Conservation (phyloP, 768 basidiomycete species). For the Mycena rosella region DNA sequence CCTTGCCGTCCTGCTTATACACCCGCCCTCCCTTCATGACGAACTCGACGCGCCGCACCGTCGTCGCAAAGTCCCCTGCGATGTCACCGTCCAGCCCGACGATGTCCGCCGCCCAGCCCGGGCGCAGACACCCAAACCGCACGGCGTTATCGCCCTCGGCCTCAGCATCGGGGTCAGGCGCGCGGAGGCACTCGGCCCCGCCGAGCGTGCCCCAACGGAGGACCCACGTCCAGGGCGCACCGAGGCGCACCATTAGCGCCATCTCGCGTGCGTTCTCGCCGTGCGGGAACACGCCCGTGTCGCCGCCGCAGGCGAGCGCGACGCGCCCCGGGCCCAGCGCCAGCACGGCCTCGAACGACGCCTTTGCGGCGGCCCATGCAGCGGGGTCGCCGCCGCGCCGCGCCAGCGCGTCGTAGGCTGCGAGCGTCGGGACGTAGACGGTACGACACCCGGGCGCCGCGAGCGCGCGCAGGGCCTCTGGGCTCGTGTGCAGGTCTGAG, state of each 20-base stretch:
- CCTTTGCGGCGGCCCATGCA: constrained; percentile 53
- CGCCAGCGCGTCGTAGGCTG: constrained; percentile 57
- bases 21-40: constrained; percentile 71
- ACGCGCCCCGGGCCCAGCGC: constrained; percentile 54
- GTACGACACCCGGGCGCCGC: constrained; percentile 44
- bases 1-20: constrained; percentile 54
- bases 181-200: constrained; percentile 69
- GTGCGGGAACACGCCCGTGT: constrained; percentile 75
- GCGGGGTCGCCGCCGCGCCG: constrained; percentile 30
- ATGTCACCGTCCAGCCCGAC: constrained; percentile 54
- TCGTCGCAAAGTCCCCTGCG: constrained; percentile 60
- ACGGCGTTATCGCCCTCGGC: constrained; percentile 60
- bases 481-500: constrained; percentile 44
- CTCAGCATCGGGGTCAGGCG: constrained; percentile 58
- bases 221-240: constrained; percentile 65
- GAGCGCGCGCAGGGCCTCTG: constrained; percentile 43
- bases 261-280: constrained; percentile 73
- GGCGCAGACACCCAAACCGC: constrained; percentile 65
- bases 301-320: constrained; percentile 69
- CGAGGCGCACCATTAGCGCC: constrained; percentile 68
- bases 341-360: constrained; percentile 61
- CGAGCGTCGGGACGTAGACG: constrained; percentile 72
- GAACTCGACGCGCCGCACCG: constrained; percentile 61
- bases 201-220: constrained; percentile 71
- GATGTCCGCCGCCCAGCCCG: constrained; percentile 69